Evolutionary conservation across 305 asterid genomes (phyloP), one percentile per base, ranked within the genome.

Genomic region (Solanum aculeatissimum): DNA sequence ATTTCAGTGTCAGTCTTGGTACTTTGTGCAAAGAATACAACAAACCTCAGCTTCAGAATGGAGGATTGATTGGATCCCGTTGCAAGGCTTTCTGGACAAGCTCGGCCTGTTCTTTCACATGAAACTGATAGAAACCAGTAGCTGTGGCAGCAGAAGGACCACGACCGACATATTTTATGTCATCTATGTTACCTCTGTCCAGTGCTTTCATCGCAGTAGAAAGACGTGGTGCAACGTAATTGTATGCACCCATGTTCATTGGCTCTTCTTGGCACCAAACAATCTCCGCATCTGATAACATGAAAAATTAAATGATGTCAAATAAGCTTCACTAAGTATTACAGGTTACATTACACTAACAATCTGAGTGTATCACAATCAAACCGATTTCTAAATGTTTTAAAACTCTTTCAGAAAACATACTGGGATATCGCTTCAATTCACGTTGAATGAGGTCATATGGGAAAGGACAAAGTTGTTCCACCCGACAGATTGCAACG

Each of bases 191-290:
- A n/a, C 99, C 98, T 87, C 98, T 91, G 57, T 82, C 90, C 54
- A 89, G 80, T 83, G 95, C 85, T 88, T 90, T 95, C 97, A 96
- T 92, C 7, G 98, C 95, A n/a, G 98, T 96, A 83, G 91, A 89
- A 27, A 96, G 97, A 78, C 98, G 96, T 53, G 97, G 98, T 40
- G 92, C 87, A 23, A 96, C 91, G 78, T 96, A 92, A 87, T 53
- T 88, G 94, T 88, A 95, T 45, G 94, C 98, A 55, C 99, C 98
- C 99, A 96, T 96, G 93, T 96, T 95, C 98, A 96, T 91, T 43
- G 97, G 97, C 94, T 96, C 98, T 91, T 96, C 99, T 86, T 96
- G 99, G 87, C 99, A 95, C 99, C 98, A 96, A 42, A 94, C 99
- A 7, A 96, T 86, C 92, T 96, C 99, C 0, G 99, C 98, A 84